Evolutionary conservation across 2,329 filamentous ascomycete genomes (phyloP), one percentile per base, ranked within the genome.

Genomic region (Didymella lethalis): DNA sequence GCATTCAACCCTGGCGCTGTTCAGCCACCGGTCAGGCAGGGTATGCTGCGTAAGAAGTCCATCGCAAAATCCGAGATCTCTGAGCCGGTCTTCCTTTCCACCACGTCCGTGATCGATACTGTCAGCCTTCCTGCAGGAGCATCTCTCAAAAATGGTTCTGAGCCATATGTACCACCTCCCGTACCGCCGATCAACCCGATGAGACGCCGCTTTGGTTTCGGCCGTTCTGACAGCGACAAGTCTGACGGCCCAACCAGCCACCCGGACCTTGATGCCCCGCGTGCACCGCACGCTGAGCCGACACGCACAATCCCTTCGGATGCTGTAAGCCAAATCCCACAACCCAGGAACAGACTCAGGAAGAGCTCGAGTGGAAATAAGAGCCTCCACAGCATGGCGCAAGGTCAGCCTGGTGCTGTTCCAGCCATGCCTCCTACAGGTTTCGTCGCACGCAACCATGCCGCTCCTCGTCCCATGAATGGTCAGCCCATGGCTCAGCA

Each of bases 51-150:
- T 36, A 88, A 88, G 77, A 83, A 84, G 66, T 80, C 82, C 0
- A 80, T 89, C 47, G 83, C 83, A 62, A 89, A 89, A 73, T 78
- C 80, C 12, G 83, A 85, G 57, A 89, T 89, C 48, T 88, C 85
- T 2, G 86, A 89, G 65, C 87, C 87, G 0, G 78, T 77, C 4
- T 79, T 85, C 59, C 67, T 84, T 26, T 83, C 81, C 1, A 80
- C 80, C 10, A 88, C 86, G 4, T 86, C 84, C 2, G 84, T 84
- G 44, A 81, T 87, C 28, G 85, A 86, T 45, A 83, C 84, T 0
- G 79, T 88, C 34, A 84, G 83, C 34, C 78, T 88, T 11, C 85
- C 85, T 14, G 69, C 81, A n/a, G 83, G 83, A 28, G 82, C 84
- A 2, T 83, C 81, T 5, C 76, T 86, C 34, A 82, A 77, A 73